Conservation (phyloP, 768 basidiomycete species). For the Lactarius vividus region DNA sequence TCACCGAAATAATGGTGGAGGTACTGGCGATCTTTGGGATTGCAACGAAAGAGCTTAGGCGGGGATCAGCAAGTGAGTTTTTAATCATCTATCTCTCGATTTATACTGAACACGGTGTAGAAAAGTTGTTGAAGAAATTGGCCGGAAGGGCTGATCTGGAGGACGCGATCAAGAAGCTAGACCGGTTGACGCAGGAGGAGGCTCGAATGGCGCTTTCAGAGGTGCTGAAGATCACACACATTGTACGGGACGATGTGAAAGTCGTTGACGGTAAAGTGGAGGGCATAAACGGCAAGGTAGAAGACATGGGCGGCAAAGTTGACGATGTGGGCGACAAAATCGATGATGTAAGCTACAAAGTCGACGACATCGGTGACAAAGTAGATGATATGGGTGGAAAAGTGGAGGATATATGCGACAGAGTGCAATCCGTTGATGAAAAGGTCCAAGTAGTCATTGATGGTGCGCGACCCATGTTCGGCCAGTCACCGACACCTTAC, state of each 20-base stretch:
- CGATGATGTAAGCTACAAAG: no score
- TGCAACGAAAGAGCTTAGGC: neutral
- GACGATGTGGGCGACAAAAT: no score
- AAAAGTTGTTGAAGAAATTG: neutral
- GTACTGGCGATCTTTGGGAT: neutral
- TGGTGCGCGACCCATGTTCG: neutral
- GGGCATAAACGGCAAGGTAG: neutral
- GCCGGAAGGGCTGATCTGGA: neutral
- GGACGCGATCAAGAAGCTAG: neutral
- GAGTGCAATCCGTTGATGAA: neutral
- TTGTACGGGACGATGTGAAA: neutral
- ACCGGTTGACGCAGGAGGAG: neutral
- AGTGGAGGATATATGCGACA: no score
- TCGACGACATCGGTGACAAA: neutral
- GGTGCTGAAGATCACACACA: neutral
- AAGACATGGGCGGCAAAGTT: neutral
- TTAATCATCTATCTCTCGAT: neutral
- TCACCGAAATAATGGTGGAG: neutral
- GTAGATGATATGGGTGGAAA: no score
- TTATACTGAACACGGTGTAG: neutral
- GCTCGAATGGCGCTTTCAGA: neutral
- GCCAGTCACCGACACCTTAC: neutral
- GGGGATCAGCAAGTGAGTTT: neutral
- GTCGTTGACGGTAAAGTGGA: neutral
- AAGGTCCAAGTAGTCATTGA: neutral